These are phyloP conservation scores for Phyllosticta citribraziliensis DNA, from an alignment of 2,329 filamentous ascomycete genomes.

Conservation along the genomic window DNA sequence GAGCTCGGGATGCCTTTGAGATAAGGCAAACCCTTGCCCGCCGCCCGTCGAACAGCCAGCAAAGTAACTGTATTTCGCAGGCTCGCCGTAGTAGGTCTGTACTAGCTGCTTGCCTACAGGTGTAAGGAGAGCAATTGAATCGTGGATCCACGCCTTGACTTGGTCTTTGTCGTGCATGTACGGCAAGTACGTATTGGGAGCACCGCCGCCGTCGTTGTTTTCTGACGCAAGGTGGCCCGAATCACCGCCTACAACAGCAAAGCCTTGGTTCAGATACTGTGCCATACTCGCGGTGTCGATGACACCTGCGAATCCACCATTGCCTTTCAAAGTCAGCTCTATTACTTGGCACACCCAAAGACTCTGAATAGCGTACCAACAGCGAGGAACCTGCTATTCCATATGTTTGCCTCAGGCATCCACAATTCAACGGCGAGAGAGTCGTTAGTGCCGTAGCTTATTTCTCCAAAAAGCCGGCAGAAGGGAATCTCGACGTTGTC, in stretches of 20 bases:
- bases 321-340: conserved; percentile 4
- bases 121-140: conserved; percentile 12
- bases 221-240: conserved; percentile 10
- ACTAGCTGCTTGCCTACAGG: conserved; percentile 9
- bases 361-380: conserved; percentile 2
- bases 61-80: conserved; percentile 11
- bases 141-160: conserved; percentile 12
- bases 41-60: conserved; percentile 13
- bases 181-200: conserved; percentile 11
- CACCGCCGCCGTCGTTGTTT: conserved; percentile 10
- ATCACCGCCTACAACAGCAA: conserved; percentile 12
- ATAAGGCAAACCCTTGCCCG: conserved; percentile 13
- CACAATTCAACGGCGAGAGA: conserved; percentile 5
- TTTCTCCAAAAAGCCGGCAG: conserved; percentile 3
- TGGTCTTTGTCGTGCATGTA: conserved; percentile 11
- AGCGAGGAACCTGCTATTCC: conserved; percentile 7
- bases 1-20: conserved; percentile 12
- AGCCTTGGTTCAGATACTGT: conserved; percentile 10
- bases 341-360: background rate
- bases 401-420: conserved; percentile 4
- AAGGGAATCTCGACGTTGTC: background rate
- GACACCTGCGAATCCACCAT: conserved; percentile 11
- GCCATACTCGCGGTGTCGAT: conserved; percentile 10
- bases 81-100: background rate
- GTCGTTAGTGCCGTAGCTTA: conserved; percentile 3